phyloP scores from a whole-genome alignment of 768 basidiomycete genomes.

The Mycena alexandri region DNA sequence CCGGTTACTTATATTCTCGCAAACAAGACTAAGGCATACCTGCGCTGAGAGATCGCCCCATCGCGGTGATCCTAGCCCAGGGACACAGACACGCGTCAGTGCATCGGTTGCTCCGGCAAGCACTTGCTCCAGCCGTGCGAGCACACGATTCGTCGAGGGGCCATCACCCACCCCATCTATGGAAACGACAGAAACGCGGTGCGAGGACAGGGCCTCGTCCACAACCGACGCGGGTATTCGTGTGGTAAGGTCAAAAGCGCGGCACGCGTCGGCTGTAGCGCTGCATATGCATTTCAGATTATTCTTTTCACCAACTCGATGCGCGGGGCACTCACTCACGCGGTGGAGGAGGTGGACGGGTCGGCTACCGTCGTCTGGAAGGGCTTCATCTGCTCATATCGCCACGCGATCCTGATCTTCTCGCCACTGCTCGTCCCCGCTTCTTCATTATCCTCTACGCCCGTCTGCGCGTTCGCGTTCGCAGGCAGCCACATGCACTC shows the following conservation, averaged over 20 bases:
- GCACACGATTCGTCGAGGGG: conserved; percentile 38
- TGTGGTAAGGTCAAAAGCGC: conserved; percentile 78
- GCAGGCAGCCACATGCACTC: conserved; percentile 87
- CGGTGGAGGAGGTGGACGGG: conserved; percentile 45
- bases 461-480: conserved; percentile 30
- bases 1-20: no score
- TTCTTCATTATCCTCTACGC: conserved; percentile 53
- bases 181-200: conserved; percentile 52
- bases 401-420: conserved; percentile 96
- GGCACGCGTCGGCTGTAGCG: conserved; percentile 72
- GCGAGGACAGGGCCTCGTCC: conserved; percentile 55
- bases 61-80: conserved; percentile 68
- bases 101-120: conserved; percentile 43
- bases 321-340: conserved; percentile 52
- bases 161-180: conserved; percentile 24
- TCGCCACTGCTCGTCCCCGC: conserved; percentile 56
- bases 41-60: conserved; percentile 76
- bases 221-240: conserved; percentile 67
- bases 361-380: conserved; percentile 86
- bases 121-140: conserved; percentile 46
- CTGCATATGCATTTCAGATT: conserved; percentile 49
- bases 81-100: conserved; percentile 72
- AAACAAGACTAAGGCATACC: conserved; percentile 54
- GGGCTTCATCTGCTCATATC: conserved; percentile 93
- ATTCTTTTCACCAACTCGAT: neutral